Percentiles rank a stretch among this genome's conserved stretches.
Evolutionary conservation across 2,329 filamentous ascomycete genomes (phyloP).

Genomic region (Phaeosphaeriaceae sp.): DNA sequence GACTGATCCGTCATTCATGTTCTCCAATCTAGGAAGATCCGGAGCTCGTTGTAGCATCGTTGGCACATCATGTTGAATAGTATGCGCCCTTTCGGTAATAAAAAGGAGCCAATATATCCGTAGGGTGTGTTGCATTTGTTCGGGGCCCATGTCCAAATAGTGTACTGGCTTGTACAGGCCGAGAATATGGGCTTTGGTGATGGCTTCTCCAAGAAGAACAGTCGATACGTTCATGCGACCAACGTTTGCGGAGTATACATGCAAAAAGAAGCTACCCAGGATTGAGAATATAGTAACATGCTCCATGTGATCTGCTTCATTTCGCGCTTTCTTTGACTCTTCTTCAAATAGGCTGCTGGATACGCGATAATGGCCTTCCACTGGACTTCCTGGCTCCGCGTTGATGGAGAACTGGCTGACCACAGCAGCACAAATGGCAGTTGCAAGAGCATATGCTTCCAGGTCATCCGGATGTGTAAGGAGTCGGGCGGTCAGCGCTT

Average conservation of each 20-base stretch:
- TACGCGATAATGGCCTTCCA: slow-evolving; percentile 41
- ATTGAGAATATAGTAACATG: slow-evolving; percentile 38
- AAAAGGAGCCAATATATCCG: slow-evolving; percentile 47
- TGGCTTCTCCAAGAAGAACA: slow-evolving; percentile 40
- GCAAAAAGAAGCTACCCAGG: slow-evolving; percentile 42
- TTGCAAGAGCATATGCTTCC: slow-evolving; percentile 41
- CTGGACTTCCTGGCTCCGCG: slow-evolving; percentile 36
- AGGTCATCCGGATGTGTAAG: slow-evolving; percentile 40
- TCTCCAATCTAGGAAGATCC: slow-evolving; percentile 35
- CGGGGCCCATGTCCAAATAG: slow-evolving; percentile 32
- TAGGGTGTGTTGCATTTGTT: slow-evolving; percentile 37
- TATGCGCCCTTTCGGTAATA: slow-evolving; percentile 45
- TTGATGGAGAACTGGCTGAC: slow-evolving; percentile 45
- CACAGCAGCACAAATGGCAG: slow-evolving; percentile 43
- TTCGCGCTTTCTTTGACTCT: slow-evolving; percentile 38
- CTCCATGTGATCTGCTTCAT: slow-evolving; percentile 39
- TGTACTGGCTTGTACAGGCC: slow-evolving; percentile 36
- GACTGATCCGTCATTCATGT: slow-evolving; percentile 40
- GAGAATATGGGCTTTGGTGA: slow-evolving; percentile 43
- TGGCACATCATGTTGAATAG: slow-evolving; percentile 45
- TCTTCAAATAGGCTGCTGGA: slow-evolving; percentile 37
- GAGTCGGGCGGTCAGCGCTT: slow-evolving; percentile 38
- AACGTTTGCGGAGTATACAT: slow-evolving; percentile 44
- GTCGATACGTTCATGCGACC: slow-evolving; percentile 45
- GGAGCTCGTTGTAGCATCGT: slow-evolving; percentile 38